These are phyloP conservation scores for Botrytis fragariae DNA, from an alignment of 2,329 filamentous ascomycete genomes.

Conservation along the genomic window DNA sequence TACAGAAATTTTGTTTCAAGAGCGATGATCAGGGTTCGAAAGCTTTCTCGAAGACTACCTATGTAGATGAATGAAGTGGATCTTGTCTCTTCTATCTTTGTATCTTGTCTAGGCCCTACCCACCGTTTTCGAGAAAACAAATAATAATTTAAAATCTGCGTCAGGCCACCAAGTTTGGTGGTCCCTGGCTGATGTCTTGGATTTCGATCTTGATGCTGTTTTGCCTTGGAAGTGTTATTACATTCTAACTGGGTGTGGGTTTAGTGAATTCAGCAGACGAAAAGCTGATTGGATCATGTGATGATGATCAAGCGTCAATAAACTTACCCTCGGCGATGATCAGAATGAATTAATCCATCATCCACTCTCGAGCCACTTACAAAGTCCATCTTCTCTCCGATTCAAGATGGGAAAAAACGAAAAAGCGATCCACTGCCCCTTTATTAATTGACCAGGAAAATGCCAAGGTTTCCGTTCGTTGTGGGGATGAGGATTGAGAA, in stretches of 20 bases:
- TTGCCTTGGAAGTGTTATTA: not conserved
- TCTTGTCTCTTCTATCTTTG: not conserved
- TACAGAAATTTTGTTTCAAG: not conserved
- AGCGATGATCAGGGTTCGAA: not conserved
- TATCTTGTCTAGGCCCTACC: not conserved
- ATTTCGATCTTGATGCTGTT: not conserved
- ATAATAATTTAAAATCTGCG: not conserved
- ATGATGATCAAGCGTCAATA: not conserved
- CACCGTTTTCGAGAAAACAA: not conserved
- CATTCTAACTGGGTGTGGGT: not conserved
- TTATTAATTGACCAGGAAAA: not conserved
- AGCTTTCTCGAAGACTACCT: not conserved
- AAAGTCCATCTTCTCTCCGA: not conserved
- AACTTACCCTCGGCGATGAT: not conserved
- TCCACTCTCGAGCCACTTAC: not conserved
- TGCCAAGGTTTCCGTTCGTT: not conserved
- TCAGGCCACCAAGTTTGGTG: not conserved
- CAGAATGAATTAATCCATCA: not conserved
- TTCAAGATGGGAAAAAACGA: not conserved
- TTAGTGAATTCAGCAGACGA: not conserved
- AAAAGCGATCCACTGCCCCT: not conserved
- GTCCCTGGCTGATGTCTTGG: not conserved
- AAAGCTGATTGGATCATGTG: not conserved
- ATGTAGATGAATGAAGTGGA: not conserved
- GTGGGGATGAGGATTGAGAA: not conserved